A percentile compares a stretch with the other conserved stretches of the same genome.
Conservation (phyloP, 2,329 filamentous ascomycete genomes). For the Massarina eburnea region DNA sequence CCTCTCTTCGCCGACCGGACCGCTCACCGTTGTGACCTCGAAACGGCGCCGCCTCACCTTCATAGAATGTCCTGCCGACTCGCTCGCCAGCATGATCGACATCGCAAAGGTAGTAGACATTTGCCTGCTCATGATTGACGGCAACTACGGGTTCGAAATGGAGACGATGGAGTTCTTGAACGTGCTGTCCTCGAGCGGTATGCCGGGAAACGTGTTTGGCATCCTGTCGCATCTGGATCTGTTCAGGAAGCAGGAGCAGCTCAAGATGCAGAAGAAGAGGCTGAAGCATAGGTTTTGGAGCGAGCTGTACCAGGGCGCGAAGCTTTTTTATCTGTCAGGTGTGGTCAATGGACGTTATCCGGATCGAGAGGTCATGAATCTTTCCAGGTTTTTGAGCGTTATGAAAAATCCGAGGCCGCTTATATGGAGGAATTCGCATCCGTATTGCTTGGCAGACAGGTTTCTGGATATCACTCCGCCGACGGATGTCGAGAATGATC, state of each 20-base stretch:
- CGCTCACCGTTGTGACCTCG: slow-evolving; percentile 93
- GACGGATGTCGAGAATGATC: slow-evolving; percentile 82
- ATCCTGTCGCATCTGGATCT: slow-evolving; percentile 95
- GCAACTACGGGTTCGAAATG: slow-evolving; percentile 99
- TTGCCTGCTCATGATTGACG: slow-evolving; percentile 95
- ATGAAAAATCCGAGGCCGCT: slow-evolving; percentile 99
- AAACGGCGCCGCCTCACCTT: slow-evolving; percentile 95
- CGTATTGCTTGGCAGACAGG: slow-evolving; percentile 89
- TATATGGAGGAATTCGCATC: slow-evolving; percentile 94
- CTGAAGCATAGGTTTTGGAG: slow-evolving; percentile 96
- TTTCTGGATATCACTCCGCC: slow-evolving; percentile 95
- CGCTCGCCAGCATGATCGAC: slow-evolving; percentile 94
- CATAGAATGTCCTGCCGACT: slow-evolving; percentile 91
- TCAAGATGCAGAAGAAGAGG: slow-evolving; percentile 93
- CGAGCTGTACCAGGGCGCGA: slow-evolving; percentile 93
- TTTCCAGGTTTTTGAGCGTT: slow-evolving; percentile 91
- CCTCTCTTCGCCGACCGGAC: slow-evolving; percentile 83
- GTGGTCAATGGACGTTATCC: slow-evolving; percentile 97
- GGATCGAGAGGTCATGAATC: slow-evolving; percentile 92
- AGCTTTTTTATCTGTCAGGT: slow-evolving; percentile 94
- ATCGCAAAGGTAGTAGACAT: slow-evolving; percentile 97
- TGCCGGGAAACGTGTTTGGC: slow-evolving; percentile 98
- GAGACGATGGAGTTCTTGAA: slow-evolving; percentile 99
- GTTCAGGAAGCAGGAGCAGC: slow-evolving; percentile 87
- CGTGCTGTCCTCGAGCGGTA: slow-evolving; percentile 86